A percentile compares a stretch with the other conserved stretches of the same genome.
Conservation (phyloP, 495 filamentous ascomycete species). For the Neurospora sp. region DNA sequence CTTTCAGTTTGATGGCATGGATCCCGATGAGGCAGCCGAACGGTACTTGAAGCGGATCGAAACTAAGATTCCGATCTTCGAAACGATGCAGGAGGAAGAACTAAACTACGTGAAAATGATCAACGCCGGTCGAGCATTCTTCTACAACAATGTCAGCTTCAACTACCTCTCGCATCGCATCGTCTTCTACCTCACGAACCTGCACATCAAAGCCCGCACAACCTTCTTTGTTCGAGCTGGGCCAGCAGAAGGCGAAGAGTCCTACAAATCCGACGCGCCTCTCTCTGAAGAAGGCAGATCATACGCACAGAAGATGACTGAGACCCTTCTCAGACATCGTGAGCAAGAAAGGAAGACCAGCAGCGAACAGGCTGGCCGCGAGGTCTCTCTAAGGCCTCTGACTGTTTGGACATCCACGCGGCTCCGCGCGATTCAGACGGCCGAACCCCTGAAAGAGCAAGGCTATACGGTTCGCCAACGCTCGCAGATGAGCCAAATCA, state of each 20-base stretch:
- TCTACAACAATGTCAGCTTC: constrained; percentile 91
- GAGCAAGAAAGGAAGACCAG: constrained; percentile 65
- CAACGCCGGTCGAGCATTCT: constrained; percentile 85
- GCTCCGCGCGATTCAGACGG: constrained; percentile 83
- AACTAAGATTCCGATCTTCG: constrained; percentile 86
- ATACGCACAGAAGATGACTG: constrained; percentile 84
- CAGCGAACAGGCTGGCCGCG: constrained; percentile 56
- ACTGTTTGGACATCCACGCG: constrained; percentile 93
- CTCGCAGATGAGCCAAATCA: constrained; percentile 92
- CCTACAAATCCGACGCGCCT: constrained; percentile 80
- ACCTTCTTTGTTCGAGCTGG: constrained; percentile 88
- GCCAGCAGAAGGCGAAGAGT: constrained; percentile 61
- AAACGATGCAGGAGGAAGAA: constrained; percentile 89
- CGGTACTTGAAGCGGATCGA: constrained; percentile 85
- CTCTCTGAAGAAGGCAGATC: constrained; percentile 70
- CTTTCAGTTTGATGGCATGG: constrained; percentile 76
- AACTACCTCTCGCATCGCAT: constrained; percentile 93
- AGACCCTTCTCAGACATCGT: constrained; percentile 69
- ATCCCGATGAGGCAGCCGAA: constrained; percentile 78
- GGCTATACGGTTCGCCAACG: constrained; percentile 84
- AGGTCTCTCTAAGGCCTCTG: constrained; percentile 64
- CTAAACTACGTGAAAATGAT: constrained; percentile 99
- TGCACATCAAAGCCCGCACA: constrained; percentile 87
- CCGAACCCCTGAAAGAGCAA: constrained; percentile 59
- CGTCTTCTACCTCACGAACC: constrained; percentile 94